phyloP scores from a whole-genome alignment of 2,329 filamentous ascomycete species.

The Alternaria longipes region DNA sequence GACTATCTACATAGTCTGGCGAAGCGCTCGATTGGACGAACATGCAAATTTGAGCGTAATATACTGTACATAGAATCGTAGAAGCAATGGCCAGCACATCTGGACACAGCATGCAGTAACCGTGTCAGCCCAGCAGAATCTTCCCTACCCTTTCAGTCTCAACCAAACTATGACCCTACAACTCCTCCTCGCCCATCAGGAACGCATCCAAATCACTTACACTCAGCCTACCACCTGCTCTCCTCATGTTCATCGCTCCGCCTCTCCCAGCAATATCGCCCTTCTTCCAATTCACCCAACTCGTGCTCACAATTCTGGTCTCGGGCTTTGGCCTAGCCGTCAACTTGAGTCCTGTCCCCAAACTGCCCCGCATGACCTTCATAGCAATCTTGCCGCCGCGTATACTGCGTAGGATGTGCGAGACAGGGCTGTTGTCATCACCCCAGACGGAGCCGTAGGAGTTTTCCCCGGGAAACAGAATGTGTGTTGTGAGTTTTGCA shows the following conservation, averaged over 20 bases:
- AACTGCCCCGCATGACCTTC: constrained; percentile 27
- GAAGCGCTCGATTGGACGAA: not conserved
- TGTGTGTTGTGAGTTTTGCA: constrained; percentile 49
- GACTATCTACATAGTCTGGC: not conserved
- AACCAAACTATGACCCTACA: not conserved
- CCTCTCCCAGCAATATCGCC: not conserved
- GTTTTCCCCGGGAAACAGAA: constrained; percentile 53
- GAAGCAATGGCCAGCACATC: not conserved
- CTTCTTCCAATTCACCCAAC: constrained; percentile 38
- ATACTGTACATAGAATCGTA: not conserved
- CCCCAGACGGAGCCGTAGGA: constrained; percentile 52
- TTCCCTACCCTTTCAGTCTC: not conserved
- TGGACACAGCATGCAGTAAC: not conserved
- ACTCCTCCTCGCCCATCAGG: not conserved
- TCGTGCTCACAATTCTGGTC: constrained; percentile 32
- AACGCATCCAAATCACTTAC: constrained; percentile 15
- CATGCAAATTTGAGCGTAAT: not conserved
- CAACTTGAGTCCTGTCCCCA: constrained; percentile 27
- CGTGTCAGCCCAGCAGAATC: not conserved
- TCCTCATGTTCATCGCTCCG: not conserved
- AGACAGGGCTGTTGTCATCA: constrained; percentile 50
- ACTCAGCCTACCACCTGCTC: constrained; percentile 6
- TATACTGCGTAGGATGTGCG: constrained; percentile 50
- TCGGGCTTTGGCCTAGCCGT: constrained; percentile 27
- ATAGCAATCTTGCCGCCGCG: constrained; percentile 48